phyloP scores from a whole-genome alignment of 257 asterid species.

The Solanum bulbocastanum region DNA sequence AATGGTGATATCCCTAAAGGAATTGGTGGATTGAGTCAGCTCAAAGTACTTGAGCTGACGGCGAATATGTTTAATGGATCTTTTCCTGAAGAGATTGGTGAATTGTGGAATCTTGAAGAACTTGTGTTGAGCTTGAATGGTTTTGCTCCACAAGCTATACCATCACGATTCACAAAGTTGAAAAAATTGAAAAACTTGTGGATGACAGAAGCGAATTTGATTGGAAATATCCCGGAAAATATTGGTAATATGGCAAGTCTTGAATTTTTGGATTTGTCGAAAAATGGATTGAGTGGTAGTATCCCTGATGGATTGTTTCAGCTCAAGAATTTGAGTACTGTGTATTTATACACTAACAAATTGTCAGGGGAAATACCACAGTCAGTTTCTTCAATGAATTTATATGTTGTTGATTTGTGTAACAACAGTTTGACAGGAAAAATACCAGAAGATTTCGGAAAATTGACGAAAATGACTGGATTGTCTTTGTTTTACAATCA shows the following conservation, averaged over 20 bases:
- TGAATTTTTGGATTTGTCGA: constrained; percentile 47
- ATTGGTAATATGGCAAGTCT: constrained; percentile 51
- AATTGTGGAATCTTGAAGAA: constrained; percentile 41
- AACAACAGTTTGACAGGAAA: constrained; percentile 42
- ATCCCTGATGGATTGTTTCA: constrained; percentile 54
- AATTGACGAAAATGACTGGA: constrained; percentile 40
- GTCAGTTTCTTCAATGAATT: constrained; percentile 23
- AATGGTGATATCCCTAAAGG: constrained; percentile 50
- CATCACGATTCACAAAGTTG: constrained; percentile 44
- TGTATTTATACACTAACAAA: constrained; percentile 36
- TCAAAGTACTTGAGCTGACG: constrained; percentile 20
- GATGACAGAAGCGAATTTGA: constrained; percentile 33
- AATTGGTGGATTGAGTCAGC: constrained; percentile 38
- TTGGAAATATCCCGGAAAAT: constrained; percentile 56
- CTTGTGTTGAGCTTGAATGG: constrained; percentile 22
- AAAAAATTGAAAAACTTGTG: constrained; percentile 39
- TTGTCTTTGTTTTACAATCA: constrained; percentile 45
- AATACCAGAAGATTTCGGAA: constrained; percentile 63
- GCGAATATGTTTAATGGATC: constrained; percentile 35
- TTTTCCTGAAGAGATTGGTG: constrained; percentile 53
- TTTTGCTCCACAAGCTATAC: constrained; percentile 52
- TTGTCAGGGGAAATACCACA: constrained; percentile 59
- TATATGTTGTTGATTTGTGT: constrained; percentile 49
- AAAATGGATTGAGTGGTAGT: constrained; percentile 38
- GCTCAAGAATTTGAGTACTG: constrained; percentile 21